Base-by-base conservation (phyloP, 129 eudicot species). In the Flaveria brownii region DNA sequence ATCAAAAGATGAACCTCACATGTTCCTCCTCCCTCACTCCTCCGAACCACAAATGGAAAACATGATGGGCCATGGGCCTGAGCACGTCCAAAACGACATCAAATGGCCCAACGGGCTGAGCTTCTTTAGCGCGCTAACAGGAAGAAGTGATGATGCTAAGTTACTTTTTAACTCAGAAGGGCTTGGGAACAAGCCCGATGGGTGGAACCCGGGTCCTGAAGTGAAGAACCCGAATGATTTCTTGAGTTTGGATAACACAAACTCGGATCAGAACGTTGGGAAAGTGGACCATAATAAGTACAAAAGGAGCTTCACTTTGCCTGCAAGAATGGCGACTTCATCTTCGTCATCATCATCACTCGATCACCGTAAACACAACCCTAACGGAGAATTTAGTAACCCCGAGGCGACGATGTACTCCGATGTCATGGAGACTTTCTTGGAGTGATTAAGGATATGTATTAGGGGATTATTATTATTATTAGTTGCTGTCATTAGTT, bases 51-150 rank as follows among this genome's bases (percentile, higher is more conserved):
- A 86, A 18, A 84, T 87, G 92, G 98, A 87, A 14, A 87, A 86
- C 68, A 87, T 88, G 93, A 86, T 84, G 85, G 87, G 89, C 15
- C 71, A 62, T 9, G 41, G 41, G 41, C 8, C 41, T 36, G 96
- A 90, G 41, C 79, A 73, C 2, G 70, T 66, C 47, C 96, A 93
- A 39, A 81, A 77, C 47, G 98, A 93, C 76, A 88, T 93, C 86
- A 93, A 91, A 66, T 93, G 98, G 98, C 97, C 98, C 65, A 93
- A 88, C 52, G 98, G 98, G 23, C 47, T 93, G 54, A 69, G 86
- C 42, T 90, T 93, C 85, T 93, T 90, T 60, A 83, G 77, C 67
- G 98, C 97, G 1, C 89, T 93, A 6, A 88, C 91, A 0, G 93
- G 97, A 23, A 75, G 93, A 68, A 73, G 74, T 25, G 96, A 92